phyloP scores from a whole-genome alignment of 208 protist species.

The Leishmania lainsoni region DNA sequence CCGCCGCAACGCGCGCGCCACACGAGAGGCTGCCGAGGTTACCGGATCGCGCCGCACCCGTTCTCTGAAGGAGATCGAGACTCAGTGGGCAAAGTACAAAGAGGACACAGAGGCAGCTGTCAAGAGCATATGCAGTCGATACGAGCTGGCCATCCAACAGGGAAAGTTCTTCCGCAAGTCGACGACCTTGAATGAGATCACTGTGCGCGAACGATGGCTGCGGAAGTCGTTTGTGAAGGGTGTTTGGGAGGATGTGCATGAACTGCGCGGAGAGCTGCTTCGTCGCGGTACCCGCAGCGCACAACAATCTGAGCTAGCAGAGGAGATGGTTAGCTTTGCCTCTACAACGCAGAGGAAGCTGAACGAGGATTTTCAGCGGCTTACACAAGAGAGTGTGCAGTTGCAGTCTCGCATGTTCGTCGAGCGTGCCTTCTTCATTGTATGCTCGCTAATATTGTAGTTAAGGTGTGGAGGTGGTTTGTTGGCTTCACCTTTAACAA shows the following conservation, averaged over 20 bases:
- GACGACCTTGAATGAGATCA: slow-evolving; percentile 85
- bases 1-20: slow-evolving; percentile 59
- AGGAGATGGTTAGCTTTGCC: slow-evolving; percentile 90
- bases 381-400: slow-evolving; percentile 84
- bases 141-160: slow-evolving; percentile 86
- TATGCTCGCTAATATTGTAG: slow-evolving; percentile 61
- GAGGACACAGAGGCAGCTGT: slow-evolving; percentile 74
- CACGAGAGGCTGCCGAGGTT: slow-evolving; percentile 27
- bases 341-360: slow-evolving; percentile 82
- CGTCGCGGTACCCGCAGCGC: slow-evolving; percentile 85
- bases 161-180: slow-evolving; percentile 87
- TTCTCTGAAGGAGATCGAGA: slow-evolving; percentile 78
- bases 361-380: slow-evolving; percentile 87
- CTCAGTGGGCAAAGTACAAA: slow-evolving; percentile 66
- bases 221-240: slow-evolving; percentile 87
- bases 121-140: slow-evolving; percentile 87
- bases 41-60: slow-evolving; percentile 32
- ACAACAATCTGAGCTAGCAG: slow-evolving; percentile 88
- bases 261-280: slow-evolving; percentile 86
- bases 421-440: slow-evolving; percentile 60
- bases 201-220: slow-evolving; percentile 85
- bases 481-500: slow-evolving; percentile 70
- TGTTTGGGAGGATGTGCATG: slow-evolving; percentile 90
- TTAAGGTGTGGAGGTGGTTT: slow-evolving; percentile 85
- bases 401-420: slow-evolving; percentile 78